Percentiles rank a stretch among this genome's conserved stretches.
Conservation (phyloP, 345 rosid species). For the thale cress (Arabidopsis thaliana) region DNA sequence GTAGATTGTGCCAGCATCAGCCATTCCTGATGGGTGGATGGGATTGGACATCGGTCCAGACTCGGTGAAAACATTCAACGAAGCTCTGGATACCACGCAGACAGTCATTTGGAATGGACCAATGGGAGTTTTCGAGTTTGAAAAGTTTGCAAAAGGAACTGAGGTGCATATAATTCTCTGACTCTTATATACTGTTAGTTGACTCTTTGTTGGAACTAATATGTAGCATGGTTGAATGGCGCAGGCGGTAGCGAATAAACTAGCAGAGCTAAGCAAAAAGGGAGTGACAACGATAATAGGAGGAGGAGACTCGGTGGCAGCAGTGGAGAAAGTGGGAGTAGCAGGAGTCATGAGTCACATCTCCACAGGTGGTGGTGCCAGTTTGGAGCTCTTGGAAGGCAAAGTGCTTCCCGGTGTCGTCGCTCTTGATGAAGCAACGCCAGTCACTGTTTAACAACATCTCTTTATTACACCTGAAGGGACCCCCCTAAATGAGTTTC, state of each 20-base stretch:
- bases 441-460: slow-evolving; percentile 30
- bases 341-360: slow-evolving; percentile 98
- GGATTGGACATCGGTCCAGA: slow-evolving; percentile 95
- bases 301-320: slow-evolving; percentile 98
- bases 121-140: slow-evolving; percentile 95
- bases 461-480: not conserved
- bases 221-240: not conserved
- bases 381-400: slow-evolving; percentile 97
- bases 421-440: slow-evolving; percentile 78
- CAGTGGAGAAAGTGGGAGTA: slow-evolving; percentile 91
- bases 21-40: slow-evolving; percentile 93
- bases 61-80: slow-evolving; percentile 66
- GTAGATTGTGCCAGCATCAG: slow-evolving; percentile 77
- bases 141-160: slow-evolving; percentile 88
- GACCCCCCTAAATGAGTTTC: not conserved
- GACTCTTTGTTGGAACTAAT: not conserved
- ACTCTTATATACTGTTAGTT: not conserved
- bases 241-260: slow-evolving; percentile 86
- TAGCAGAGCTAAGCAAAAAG: slow-evolving; percentile 78
- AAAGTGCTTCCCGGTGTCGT: slow-evolving; percentile 90
- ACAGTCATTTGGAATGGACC: slow-evolving; percentile 97
- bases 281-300: slow-evolving; percentile 96
- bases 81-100: slow-evolving; percentile 71
- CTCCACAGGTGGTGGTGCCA: slow-evolving; percentile 97
- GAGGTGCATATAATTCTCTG: slow-evolving; percentile 50